These are phyloP conservation scores for Umbelopsis vinacea DNA, from an alignment of 192 early-diverging fungal species.

Conservation along the genomic window DNA sequence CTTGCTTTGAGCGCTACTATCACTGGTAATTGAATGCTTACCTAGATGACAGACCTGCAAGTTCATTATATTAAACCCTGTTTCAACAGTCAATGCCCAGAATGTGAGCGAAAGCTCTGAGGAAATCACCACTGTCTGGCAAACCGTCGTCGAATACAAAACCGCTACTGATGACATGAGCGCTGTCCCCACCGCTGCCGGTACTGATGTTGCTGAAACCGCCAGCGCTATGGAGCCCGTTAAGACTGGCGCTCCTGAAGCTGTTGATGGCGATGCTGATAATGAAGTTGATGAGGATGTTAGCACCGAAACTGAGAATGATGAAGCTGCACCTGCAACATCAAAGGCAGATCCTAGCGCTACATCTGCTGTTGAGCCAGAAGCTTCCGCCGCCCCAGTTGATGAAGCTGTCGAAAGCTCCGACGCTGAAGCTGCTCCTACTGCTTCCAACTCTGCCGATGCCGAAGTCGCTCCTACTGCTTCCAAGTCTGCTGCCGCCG, in stretches of 20 bases:
- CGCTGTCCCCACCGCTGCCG: background rate
- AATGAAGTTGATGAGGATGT: background rate
- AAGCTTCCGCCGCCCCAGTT: background rate
- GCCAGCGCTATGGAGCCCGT: constrained; percentile 1
- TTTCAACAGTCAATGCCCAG: constrained; percentile 13
- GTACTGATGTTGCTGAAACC: background rate
- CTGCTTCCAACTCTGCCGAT: background rate
- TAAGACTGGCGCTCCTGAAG: background rate
- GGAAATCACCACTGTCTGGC: background rate
- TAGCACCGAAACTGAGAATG: no score
- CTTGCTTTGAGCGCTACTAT: background rate
- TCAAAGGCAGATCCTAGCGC: background rate
- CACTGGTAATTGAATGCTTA: constrained; percentile 7
- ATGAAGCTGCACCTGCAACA: background rate
- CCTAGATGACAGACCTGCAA: background rate
- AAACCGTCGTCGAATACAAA: constrained; percentile 10
- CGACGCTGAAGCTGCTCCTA: background rate
- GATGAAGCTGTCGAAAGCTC: background rate
- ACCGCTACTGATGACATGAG: background rate
- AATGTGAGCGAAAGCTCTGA: background rate
- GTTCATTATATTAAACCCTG: background rate
- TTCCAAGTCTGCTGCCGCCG: no score
- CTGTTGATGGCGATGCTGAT: background rate
- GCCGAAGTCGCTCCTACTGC: no score
- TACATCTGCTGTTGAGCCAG: background rate